Evolutionary conservation across 2,329 filamentous ascomycete species (phyloP).

Genomic region (Cytospora leucostoma): DNA sequence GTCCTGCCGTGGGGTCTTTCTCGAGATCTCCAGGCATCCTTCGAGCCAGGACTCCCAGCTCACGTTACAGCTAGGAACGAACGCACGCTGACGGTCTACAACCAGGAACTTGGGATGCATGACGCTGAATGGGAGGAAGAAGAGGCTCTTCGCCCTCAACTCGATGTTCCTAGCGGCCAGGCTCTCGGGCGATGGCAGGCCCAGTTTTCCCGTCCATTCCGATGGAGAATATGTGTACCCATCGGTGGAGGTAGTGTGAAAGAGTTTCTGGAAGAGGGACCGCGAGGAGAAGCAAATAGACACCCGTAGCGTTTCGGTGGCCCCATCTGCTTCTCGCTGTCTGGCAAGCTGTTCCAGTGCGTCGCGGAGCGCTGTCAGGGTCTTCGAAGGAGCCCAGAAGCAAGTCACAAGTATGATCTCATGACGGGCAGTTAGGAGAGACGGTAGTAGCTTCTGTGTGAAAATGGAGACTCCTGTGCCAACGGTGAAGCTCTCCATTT

Average conservation of each 20-base stretch:
- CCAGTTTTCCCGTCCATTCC: constrained; percentile 62
- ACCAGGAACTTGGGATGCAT: constrained; percentile 86
- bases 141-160: constrained; percentile 73
- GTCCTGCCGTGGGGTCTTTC: constrained; percentile 44
- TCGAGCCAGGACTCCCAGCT: constrained; percentile 91
- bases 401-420: constrained; percentile 79
- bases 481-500: constrained; percentile 47
- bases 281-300: constrained; percentile 76
- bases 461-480: constrained; percentile 62
- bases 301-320: constrained; percentile 52
- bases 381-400: constrained; percentile 73
- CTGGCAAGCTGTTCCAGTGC: constrained; percentile 61
- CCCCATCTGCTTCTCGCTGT: constrained; percentile 13
- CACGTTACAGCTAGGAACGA: constrained; percentile 79
- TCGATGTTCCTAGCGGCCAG: constrained; percentile 63
- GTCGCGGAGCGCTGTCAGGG: constrained; percentile 57
- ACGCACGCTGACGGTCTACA: constrained; percentile 66
- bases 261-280: constrained; percentile 71
- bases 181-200: constrained; percentile 58
- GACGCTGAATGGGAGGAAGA: constrained; percentile 79
- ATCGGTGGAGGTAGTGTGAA: constrained; percentile 64
- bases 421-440: constrained; percentile 58
- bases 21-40: constrained; percentile 65
- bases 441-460: constrained; percentile 57
- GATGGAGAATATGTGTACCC: constrained; percentile 63